Conservation (phyloP, 345 rosid species). For the Erodium maritimum region DNA sequence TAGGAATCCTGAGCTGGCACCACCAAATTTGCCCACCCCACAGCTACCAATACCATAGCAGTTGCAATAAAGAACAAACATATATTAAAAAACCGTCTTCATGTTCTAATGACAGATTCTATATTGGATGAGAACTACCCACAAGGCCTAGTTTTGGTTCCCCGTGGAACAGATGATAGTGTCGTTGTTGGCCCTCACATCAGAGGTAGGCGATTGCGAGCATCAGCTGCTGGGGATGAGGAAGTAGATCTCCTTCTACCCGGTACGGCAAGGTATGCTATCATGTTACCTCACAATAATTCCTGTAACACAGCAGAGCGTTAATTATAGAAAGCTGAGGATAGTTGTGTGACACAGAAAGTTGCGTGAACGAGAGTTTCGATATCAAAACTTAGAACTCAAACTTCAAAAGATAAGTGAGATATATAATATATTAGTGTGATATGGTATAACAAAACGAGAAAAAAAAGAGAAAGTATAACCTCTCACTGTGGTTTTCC, state of each 20-base stretch:
- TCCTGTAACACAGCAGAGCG: background rate
- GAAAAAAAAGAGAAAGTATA: too few species aligned
- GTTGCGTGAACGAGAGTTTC: too few species aligned
- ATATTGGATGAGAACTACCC: constrained; percentile 87
- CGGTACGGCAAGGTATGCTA: constrained; percentile 82
- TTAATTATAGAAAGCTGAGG: too few species aligned
- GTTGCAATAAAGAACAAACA: too few species aligned
- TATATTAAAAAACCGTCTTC: constrained; percentile 1
- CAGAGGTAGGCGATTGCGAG: constrained; percentile 81
- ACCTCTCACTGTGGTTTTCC: constrained; percentile 1
- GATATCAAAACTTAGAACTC: too few species aligned
- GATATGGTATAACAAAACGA: background rate
- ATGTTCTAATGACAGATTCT: constrained; percentile 45
- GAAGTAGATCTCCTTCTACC: constrained; percentile 98
- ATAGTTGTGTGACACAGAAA: too few species aligned
- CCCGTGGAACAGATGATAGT: constrained; percentile 60
- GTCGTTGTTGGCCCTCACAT: constrained; percentile 77
- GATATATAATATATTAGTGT: too few species aligned
- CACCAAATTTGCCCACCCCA: too few species aligned
- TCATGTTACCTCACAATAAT: constrained; percentile 8
- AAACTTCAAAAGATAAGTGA: too few species aligned
- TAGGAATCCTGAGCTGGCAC: too few species aligned
- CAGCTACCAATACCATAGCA: too few species aligned
- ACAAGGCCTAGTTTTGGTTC: constrained; percentile 84
- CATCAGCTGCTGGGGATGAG: constrained; percentile 73